These are phyloP conservation scores for Agapanthus africanus DNA, from an alignment of 106 monocot genomes.

Conservation along the genomic window DNA sequence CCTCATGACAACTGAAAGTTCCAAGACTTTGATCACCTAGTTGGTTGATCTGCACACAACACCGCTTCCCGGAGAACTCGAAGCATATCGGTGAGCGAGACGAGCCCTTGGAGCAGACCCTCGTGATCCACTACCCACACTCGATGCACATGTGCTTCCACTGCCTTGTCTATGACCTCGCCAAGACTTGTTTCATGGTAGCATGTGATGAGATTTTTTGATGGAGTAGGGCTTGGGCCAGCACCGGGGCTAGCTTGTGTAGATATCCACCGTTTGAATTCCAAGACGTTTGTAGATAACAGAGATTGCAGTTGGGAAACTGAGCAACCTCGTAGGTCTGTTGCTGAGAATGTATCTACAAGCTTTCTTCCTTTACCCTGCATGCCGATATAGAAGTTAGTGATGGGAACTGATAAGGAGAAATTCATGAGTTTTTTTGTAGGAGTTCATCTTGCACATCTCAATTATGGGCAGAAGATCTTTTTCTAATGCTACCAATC, in stretches of 20 bases:
- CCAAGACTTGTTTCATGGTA: constrained; percentile 31
- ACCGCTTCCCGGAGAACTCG: constrained; percentile 36
- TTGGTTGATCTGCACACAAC: constrained; percentile 13
- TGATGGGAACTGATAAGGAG: too few relatives aligned
- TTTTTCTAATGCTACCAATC: too few relatives aligned
- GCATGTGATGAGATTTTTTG: constrained; percentile 37
- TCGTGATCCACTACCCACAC: constrained; percentile 64
- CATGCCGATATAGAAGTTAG: neutral
- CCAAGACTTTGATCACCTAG: too few relatives aligned
- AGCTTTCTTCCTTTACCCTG: constrained; percentile 61
- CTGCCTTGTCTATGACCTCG: constrained; percentile 38
- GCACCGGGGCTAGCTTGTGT: neutral
- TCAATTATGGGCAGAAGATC: too few relatives aligned
- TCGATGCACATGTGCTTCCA: constrained; percentile 45
- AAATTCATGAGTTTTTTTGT: too few relatives aligned
- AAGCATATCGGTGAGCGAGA: constrained; percentile 68
- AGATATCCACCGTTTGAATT: constrained; percentile 38
- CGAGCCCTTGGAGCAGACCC: constrained; percentile 39
- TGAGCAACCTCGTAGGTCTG: constrained; percentile 45
- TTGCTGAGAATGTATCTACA: constrained; percentile 53
- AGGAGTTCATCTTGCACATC: too few relatives aligned
- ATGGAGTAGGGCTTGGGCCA: neutral
- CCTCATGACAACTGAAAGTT: too few relatives aligned
- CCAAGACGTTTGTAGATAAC: constrained; percentile 26
- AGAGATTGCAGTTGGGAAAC: constrained; percentile 37